Base-by-base conservation (phyloP, 805 yeast species). In the Candida endomychidarum region DNA sequence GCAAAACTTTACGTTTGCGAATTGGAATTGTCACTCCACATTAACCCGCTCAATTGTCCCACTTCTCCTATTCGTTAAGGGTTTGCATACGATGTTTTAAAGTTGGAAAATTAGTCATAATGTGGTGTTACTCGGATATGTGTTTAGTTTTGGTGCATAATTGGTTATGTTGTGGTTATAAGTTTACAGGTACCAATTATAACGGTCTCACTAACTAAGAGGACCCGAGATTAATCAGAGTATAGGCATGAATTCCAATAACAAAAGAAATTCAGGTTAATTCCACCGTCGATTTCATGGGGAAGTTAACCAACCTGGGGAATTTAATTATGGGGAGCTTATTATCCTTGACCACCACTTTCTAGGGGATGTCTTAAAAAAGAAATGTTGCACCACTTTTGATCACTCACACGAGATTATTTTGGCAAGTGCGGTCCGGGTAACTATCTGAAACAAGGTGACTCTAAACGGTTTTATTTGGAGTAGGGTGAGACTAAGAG, bases 361-460 rank as follows among this genome's bases (percentile, higher is more conserved):
- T 25, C n/a, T n/a, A n/a, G n/a, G 29, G 11, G 5, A 32, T 32
- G 31, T 12, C 22, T 29, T 11, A 24, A 42, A 42, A 42, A 42
- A 38, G 37, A 39, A 42, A 34, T 23, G 30, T 42, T 39, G 40
- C 46, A 38, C 46, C 46, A 42, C 46, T 29, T 29, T 29, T 29
- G 33, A 29, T 29, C 33, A 34, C 26, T 29, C 33, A 29, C 33
- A 29, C 33, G 33, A 29, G 33, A 29, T 29, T 29, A 9, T 16
- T 27, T 17, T 4, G 7, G 33, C n/a, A n/a, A n/a, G 3, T 5
- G 12, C 5, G 3, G 15, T 22, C 23, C 33, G 33, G 33, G 33
- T 29, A 29, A 29, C 33, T 15, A 5, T 18, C 18, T 5, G 8
- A 11, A 16, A n/a, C 20, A 10, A 12, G 21, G 33, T 29, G 23